A percentile compares a stretch with the other conserved stretches of the same genome.
phyloP scores from a whole-genome alignment of 352 stramenopile genomes.

The Phytophthora melonis region DNA sequence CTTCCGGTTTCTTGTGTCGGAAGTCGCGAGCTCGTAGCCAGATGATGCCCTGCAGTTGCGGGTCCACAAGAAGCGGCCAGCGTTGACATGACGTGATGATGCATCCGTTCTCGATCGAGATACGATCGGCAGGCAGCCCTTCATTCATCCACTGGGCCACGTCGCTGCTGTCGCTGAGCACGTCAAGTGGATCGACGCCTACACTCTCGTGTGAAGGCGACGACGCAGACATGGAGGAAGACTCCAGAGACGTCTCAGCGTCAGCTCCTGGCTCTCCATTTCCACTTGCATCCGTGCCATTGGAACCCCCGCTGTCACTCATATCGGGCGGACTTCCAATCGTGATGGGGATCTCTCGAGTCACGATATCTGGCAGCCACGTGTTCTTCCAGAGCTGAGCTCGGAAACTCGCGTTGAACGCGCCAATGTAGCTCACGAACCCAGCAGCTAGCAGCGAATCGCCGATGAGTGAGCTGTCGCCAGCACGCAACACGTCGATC shows the following conservation, averaged over 20 bases:
- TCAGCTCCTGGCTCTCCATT: conserved; percentile 5
- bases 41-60: conserved; percentile 90
- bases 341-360: conserved; percentile 87
- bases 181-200: conserved; percentile 84
- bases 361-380: conserved; percentile 91
- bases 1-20: conserved; percentile 21
- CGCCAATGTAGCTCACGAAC: conserved; percentile 94
- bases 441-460: conserved; percentile 89
- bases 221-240: conserved; percentile 12
- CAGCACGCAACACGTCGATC: conserved; percentile 82
- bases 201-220: conserved; percentile 6
- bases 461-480: conserved; percentile 83
- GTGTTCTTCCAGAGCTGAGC: conserved; percentile 84
- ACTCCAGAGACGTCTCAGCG: conserved; percentile 8
- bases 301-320: conserved; percentile 2
- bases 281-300: background rate
- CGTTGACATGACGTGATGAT: conserved; percentile 91
- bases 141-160: conserved; percentile 94
- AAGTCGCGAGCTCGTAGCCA: conserved; percentile 84
- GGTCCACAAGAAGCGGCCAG: conserved; percentile 92
- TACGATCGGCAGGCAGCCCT: conserved; percentile 89
- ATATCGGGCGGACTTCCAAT: conserved; percentile 36
- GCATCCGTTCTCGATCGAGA: conserved; percentile 93
- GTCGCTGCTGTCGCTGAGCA: conserved; percentile 86
- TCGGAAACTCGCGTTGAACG: conserved; percentile 89